phyloP scores from a whole-genome alignment of 768 basidiomycete genomes.

The Lepiota venenata region DNA sequence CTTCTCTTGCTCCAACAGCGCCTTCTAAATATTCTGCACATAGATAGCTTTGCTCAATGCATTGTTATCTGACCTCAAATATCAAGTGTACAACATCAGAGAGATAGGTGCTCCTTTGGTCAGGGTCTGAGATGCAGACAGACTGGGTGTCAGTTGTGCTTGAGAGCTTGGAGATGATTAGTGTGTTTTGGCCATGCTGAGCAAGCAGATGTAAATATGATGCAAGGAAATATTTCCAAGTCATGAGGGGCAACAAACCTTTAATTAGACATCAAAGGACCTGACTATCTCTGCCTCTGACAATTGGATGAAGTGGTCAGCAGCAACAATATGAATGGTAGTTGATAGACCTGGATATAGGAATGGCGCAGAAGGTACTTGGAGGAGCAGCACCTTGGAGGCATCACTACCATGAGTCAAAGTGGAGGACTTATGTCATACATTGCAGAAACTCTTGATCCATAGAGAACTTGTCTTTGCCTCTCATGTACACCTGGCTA shows the following conservation, averaged over 20 bases:
- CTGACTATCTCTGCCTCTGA: slow-evolving; percentile 54
- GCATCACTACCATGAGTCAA: no score
- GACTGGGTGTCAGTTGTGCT: slow-evolving; percentile 48
- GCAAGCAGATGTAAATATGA: no score
- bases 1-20: slow-evolving; percentile 34
- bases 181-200: slow-evolving; percentile 50
- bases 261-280: slow-evolving; percentile 41
- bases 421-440: no score
- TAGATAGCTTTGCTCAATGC: slow-evolving; percentile 29
- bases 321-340: slow-evolving; percentile 19
- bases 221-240: background rate
- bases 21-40: slow-evolving; percentile 31
- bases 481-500: no score
- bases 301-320: slow-evolving; percentile 45
- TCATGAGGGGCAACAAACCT: slow-evolving; percentile 30
- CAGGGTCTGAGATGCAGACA: slow-evolving; percentile 47
- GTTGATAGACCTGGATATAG: no score
- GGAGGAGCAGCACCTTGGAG: no score
- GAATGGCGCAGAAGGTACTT: no score
- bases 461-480: no score
- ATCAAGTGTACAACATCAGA: slow-evolving; percentile 53
- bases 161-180: slow-evolving; percentile 46
- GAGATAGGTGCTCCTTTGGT: slow-evolving; percentile 27
- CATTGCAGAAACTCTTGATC: no score
- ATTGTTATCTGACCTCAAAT: slow-evolving; percentile 14